These are phyloP conservation scores for Paxillus rubicundulus DNA, from an alignment of 768 basidiomycete species.

Conservation along the genomic window DNA sequence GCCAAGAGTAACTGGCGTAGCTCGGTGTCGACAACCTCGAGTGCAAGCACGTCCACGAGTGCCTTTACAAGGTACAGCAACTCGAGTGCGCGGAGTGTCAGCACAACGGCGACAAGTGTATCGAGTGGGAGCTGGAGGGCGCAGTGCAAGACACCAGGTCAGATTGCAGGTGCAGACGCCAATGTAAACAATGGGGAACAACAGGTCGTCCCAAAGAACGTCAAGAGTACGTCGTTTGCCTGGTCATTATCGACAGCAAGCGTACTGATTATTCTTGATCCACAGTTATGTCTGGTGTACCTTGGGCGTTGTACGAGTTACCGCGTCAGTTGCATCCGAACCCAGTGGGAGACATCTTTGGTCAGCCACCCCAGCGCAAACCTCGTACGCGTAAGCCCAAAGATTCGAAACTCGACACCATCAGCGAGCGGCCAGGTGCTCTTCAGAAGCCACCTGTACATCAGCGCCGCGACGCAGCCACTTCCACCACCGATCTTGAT, in stretches of 20 bases:
- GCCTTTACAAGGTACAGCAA: constrained; percentile 78
- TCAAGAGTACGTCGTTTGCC: constrained; percentile 67
- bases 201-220: constrained; percentile 55
- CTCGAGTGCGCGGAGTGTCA: constrained; percentile 66
- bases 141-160: constrained; percentile 27
- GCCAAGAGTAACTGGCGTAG: constrained; percentile 65
- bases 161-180: constrained; percentile 11
- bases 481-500: constrained; percentile 71
- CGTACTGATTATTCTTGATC: constrained; percentile 2
- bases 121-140: constrained; percentile 74
- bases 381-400: constrained; percentile 65
- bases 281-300: constrained; percentile 72
- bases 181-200: constrained; percentile 21
- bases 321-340: constrained; percentile 65
- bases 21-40: constrained; percentile 68
- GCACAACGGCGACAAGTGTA: constrained; percentile 78
- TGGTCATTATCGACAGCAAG: not conserved
- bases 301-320: constrained; percentile 69
- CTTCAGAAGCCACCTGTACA: constrained; percentile 46
- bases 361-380: constrained; percentile 55
- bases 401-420: constrained; percentile 68
- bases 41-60: constrained; percentile 64
- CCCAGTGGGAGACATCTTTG: constrained; percentile 62
- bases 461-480: constrained; percentile 59
- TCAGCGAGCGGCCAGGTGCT: constrained; percentile 61